These are phyloP conservation scores for Fusarium armeniacum DNA, from an alignment of 2,329 filamentous ascomycete genomes.

Conservation along the genomic window DNA sequence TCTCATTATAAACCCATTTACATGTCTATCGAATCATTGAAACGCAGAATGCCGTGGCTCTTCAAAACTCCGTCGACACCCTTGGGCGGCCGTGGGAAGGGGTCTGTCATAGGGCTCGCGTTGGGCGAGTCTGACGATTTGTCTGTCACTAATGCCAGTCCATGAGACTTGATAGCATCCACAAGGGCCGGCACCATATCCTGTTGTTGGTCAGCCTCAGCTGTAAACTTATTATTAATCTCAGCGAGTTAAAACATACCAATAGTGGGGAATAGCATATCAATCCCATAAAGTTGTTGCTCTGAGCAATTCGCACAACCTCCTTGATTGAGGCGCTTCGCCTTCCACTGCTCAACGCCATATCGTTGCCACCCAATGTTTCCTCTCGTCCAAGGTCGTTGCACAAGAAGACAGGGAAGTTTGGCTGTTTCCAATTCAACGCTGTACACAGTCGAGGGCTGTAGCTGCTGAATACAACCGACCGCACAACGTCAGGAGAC, in stretches of 20 bases:
- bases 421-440: conserved; percentile 99
- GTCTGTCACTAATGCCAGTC: conserved; percentile 91
- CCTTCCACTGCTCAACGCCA: conserved; percentile 71
- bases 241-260: conserved; percentile 65
- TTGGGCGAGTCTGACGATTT: conserved; percentile 73
- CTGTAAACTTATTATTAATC: no score
- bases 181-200: conserved; percentile 93
- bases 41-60: conserved; percentile 87
- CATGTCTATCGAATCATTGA: conserved; percentile 91
- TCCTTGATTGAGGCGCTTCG: conserved; percentile 92
- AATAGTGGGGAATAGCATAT: conserved; percentile 90
- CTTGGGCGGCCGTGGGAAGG: conserved; percentile 75
- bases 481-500: conserved; percentile 80
- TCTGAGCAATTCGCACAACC: conserved; percentile 90
- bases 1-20: conserved; percentile 51
- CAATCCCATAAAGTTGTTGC: conserved; percentile 98
- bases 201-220: conserved; percentile 59
- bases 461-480: conserved; percentile 94
- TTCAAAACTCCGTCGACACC: conserved; percentile 90
- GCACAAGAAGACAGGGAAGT: conserved; percentile 95
- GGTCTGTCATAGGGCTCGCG: conserved; percentile 59
- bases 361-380: conserved; percentile 55
- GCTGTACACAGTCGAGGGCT: conserved; percentile 92
- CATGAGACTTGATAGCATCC: conserved; percentile 93
- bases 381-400: conserved; percentile 85